Conservation (phyloP, 306 rosid genomes). For the Pyrus bretschneideri region DNA sequence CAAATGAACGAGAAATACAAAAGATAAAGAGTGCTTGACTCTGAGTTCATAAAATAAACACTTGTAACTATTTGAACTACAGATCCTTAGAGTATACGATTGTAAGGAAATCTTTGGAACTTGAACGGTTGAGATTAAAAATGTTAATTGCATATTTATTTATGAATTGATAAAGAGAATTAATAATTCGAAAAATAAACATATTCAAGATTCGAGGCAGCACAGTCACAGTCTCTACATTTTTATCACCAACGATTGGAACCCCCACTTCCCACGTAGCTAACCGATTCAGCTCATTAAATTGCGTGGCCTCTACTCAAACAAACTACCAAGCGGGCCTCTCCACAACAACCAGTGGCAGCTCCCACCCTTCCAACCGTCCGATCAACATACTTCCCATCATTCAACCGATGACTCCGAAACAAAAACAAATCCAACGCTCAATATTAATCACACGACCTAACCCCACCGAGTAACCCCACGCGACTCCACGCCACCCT, state of each 20-base stretch:
- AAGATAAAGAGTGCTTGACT: no score
- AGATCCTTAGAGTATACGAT: no score
- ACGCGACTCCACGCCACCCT: constrained; percentile 4
- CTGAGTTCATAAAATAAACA: no score
- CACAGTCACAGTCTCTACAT: background rate
- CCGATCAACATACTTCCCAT: background rate
- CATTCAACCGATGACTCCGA: background rate
- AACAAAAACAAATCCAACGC: background rate
- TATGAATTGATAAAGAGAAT: no score
- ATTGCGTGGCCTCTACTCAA: constrained; percentile 3
- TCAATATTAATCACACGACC: background rate
- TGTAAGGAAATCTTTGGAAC: no score
- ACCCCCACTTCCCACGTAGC: constrained; percentile 7
- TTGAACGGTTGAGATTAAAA: no score
- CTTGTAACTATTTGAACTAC: no score
- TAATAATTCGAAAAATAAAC: background rate
- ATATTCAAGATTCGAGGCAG: background rate
- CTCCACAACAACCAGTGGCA: background rate
- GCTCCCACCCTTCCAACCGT: background rate
- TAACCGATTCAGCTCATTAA: constrained; percentile 3
- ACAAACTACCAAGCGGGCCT: background rate
- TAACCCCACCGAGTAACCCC: background rate
- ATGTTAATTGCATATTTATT: no score
- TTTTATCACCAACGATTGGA: constrained; percentile 18
- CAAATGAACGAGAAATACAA: no score